Conservation (phyloP, 768 basidiomycete species). For the Rhizopogon salebrosus region DNA sequence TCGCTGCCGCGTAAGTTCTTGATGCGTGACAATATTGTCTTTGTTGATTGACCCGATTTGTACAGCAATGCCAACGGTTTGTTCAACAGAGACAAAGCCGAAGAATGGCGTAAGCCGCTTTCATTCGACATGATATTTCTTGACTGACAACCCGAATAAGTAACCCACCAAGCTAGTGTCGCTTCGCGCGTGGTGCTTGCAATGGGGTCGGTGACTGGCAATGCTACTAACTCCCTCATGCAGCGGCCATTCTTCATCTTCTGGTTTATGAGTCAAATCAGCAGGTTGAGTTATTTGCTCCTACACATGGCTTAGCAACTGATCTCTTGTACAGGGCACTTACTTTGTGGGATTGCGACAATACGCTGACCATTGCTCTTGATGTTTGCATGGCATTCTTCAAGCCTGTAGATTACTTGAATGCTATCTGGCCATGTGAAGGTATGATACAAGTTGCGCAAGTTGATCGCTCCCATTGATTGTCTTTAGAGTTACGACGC, state of each 20-base stretch:
- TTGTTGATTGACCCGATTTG: not conserved
- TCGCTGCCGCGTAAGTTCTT: conserved; percentile 47
- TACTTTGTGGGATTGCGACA: conserved; percentile 57
- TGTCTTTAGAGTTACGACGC: conserved; percentile 42
- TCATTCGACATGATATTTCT: not conserved
- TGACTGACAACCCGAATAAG: conserved; percentile 28
- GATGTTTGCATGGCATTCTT: conserved; percentile 60
- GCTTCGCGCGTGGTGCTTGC: conserved; percentile 57
- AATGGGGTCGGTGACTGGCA: conserved; percentile 55
- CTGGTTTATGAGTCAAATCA: conserved; percentile 74
- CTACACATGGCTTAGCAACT: conserved; percentile 2
- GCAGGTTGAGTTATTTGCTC: conserved; percentile 31
- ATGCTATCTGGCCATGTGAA: conserved; percentile 58
- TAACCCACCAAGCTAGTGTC: conserved; percentile 55
- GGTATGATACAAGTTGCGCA: conserved; percentile 32
- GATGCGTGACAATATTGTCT: not conserved
- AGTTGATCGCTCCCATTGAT: conserved; percentile 6
- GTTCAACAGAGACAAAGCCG: conserved; percentile 52
- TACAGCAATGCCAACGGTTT: conserved; percentile 38
- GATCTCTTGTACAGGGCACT: conserved; percentile 36
- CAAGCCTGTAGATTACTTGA: conserved; percentile 56
- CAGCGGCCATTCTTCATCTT: conserved; percentile 64
- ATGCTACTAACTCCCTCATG: conserved; percentile 39
- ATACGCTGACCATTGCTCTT: conserved; percentile 51
- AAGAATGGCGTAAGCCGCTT: conserved; percentile 58